phyloP scores from a whole-genome alignment of 495 filamentous ascomycete genomes.

The Penicillium lagena region DNA sequence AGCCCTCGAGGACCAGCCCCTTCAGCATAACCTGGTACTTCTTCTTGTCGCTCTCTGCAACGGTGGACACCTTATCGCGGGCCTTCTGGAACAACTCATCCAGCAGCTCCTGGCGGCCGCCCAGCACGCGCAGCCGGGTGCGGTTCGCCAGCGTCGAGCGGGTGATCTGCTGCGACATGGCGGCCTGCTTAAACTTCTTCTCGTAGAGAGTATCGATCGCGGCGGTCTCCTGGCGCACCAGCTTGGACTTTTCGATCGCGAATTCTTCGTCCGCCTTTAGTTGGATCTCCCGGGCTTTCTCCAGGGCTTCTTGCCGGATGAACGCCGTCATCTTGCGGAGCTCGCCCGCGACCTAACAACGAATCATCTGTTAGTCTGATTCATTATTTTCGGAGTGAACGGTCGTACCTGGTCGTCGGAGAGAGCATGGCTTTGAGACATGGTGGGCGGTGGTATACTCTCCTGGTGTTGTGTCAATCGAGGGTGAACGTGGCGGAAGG shows the following conservation, averaged over 20 bases:
- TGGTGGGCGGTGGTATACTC: conserved; percentile 42
- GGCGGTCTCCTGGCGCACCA: conserved; percentile 88
- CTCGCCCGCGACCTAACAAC: conserved; percentile 75
- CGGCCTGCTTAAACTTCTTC: conserved; percentile 96
- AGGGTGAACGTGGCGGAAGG: conserved; percentile 19
- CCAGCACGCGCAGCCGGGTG: conserved; percentile 80
- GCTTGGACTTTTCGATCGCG: conserved; percentile 95
- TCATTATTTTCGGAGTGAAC: too few relatives aligned
- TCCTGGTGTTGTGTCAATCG: conserved; percentile 7
- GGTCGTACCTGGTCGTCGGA: conserved; percentile 87
- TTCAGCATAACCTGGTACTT: conserved; percentile 71
- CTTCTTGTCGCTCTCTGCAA: conserved; percentile 55
- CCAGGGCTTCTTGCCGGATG: conserved; percentile 95
- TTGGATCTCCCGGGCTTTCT: conserved; percentile 94
- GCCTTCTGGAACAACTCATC: conserved; percentile 87
- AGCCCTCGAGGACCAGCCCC: conserved; percentile 79
- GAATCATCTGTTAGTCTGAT: too few relatives aligned
- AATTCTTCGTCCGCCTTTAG: conserved; percentile 99
- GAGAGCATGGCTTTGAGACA: conserved; percentile 89
- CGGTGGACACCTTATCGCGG: conserved; percentile 55
- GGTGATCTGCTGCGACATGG: conserved; percentile 96
- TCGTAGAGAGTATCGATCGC: conserved; percentile 88
- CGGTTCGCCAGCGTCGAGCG: conserved; percentile 92
- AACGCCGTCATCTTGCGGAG: conserved; percentile 99
- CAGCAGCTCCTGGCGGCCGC: conserved; percentile 79